Evolutionary conservation across 768 basidiomycete genomes (phyloP), one percentile per base, ranked within the genome.

Genomic region (Russula vinacea): DNA sequence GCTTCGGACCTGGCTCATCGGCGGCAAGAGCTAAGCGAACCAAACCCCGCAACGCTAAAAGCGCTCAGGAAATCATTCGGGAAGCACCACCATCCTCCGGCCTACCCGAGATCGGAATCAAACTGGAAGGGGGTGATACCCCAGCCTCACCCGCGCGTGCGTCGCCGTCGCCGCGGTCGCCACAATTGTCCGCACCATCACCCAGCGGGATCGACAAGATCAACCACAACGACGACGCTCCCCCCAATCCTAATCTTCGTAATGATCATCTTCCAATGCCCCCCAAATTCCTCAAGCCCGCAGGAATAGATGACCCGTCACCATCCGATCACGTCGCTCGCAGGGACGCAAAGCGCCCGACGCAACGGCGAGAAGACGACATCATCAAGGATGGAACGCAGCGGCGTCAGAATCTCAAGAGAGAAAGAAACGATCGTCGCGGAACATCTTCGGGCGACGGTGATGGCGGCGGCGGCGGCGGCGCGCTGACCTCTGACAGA

Each of bases 221-320:
- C 44, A 47, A 47, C 45, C 11, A 47, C n/a, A 22, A 47, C 45
- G 17, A 37, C 22, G 14, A 7, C 4, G 17, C 40, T 56, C 16
- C 56, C n/a, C 6, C 60, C 3, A 6, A 19, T 19, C 7, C 26
- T 16, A 14, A 47, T 47, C 45, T 11, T 47, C 45, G 22, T 47
- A 22, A 22, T 14, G 26, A 29, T 17, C 26, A 16, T 17, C 49
- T 6, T 24, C 16, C 49, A 8, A 29, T 51, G 2, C 29, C 55
- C 17, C 56, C 17, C 16, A 37, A 37, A 24, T 65, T 65, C 55
- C 64, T 61, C 55, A 65, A 61, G 24, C 64, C 64, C 24, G 64
- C 59, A 10, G 64, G 59, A 10, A 59, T 65, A 19, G 64, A 65
- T 19, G 64, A 60, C 7, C 64, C 29, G 29, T 29, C 64, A 17